Evolutionary conservation across 1,284 basidiomycete species (phyloP).

Genomic region (Heterobasidion irregulare): DNA sequence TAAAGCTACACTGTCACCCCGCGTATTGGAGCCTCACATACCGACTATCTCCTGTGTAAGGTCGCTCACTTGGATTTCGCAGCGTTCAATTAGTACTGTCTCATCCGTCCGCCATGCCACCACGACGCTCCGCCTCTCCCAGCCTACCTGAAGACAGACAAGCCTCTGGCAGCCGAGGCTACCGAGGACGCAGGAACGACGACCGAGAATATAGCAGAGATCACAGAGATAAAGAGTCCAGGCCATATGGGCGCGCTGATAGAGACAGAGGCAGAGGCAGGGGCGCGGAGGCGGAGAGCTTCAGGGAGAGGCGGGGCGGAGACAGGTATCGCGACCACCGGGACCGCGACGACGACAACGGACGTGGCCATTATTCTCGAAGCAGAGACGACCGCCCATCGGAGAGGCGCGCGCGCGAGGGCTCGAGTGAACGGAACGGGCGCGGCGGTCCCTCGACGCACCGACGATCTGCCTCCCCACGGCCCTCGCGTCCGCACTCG

Average conservation of each 20-base stretch:
- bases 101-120: not conserved
- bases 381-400: not conserved
- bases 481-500: conserved; percentile 21
- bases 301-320: not conserved
- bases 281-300: not conserved
- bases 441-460: conserved; percentile 12
- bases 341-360: not conserved
- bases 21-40: too few relatives aligned
- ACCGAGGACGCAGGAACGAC: not conserved
- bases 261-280: not conserved
- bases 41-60: too few relatives aligned
- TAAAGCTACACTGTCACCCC: too few relatives aligned
- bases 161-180: not conserved
- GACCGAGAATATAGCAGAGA: not conserved
- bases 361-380: not conserved
- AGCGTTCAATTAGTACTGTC: too few relatives aligned
- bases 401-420: conserved; percentile 17
- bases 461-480: conserved; percentile 53
- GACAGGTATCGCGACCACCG: not conserved
- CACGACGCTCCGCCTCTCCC: not conserved
- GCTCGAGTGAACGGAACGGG: conserved; percentile 28
- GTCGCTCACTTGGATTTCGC: too few relatives aligned
- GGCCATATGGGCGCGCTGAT: not conserved
- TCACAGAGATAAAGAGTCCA: not conserved
- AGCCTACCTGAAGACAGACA: not conserved